Percentiles rank a stretch among this genome's conserved stretches.
Conservation (phyloP, 257 asterid species). For the Rehmannia glutinosa region DNA sequence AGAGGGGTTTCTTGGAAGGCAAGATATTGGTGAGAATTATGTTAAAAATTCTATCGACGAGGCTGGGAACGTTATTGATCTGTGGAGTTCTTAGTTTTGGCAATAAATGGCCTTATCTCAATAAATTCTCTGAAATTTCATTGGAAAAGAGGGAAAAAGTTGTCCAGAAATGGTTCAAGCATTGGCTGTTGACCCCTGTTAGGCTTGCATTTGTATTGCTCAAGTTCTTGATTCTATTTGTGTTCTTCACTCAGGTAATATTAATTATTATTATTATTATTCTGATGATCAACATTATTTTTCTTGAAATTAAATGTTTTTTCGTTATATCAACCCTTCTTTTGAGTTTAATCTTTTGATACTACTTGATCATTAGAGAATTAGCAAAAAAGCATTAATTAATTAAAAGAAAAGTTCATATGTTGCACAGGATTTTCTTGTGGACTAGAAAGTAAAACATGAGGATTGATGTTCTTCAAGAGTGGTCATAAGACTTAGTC, state of each 20-base stretch:
- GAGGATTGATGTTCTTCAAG: too few species aligned
- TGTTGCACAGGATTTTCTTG: too few species aligned
- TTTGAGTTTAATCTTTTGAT: too few species aligned
- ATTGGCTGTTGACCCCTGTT: constrained; percentile 55
- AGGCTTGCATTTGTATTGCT: constrained; percentile 71
- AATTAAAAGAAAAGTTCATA: too few species aligned
- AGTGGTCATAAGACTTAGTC: too few species aligned
- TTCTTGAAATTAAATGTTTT: background rate
- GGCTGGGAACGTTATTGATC: constrained; percentile 59
- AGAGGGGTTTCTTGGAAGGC: constrained; percentile 46
- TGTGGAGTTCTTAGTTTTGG: constrained; percentile 53
- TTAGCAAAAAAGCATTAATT: too few species aligned
- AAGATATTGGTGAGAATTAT: constrained; percentile 37
- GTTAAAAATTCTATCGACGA: constrained; percentile 50
- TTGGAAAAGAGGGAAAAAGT: constrained; percentile 60
- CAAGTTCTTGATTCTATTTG: constrained; percentile 57
- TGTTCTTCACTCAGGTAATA: constrained; percentile 65
- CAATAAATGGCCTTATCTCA: constrained; percentile 53
- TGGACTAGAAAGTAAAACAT: too few species aligned
- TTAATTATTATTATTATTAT: too few species aligned
- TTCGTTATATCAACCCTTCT: too few species aligned
- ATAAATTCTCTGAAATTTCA: constrained; percentile 47
- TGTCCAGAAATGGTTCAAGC: constrained; percentile 52
- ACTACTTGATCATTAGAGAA: too few species aligned
- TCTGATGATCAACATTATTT: background rate